phyloP scores from a whole-genome alignment of 2,329 filamentous ascomycete species.

The Dendrostoma leiphaemia region DNA sequence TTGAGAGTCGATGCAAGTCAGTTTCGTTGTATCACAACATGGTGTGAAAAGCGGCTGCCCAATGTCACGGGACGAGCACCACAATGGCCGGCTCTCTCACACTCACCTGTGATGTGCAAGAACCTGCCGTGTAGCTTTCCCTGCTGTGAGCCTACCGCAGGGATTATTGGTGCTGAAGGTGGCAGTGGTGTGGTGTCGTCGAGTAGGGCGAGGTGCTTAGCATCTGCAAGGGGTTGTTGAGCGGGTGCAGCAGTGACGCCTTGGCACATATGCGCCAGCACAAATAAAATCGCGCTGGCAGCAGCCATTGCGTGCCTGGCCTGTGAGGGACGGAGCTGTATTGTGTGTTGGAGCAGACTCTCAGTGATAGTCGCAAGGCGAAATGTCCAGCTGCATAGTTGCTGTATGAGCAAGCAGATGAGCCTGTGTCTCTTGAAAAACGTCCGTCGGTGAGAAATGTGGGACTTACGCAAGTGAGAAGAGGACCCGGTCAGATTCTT shows the following conservation, averaged over 20 bases:
- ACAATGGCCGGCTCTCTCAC: slow-evolving; percentile 22
- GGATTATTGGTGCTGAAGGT: slow-evolving; percentile 11
- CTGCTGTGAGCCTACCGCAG: slow-evolving; percentile 28
- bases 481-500: not conserved
- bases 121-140: slow-evolving; percentile 68
- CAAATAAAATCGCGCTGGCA: slow-evolving; percentile 18
- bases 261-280: slow-evolving; percentile 27
- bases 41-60: slow-evolving; percentile 19
- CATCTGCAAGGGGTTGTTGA: slow-evolving; percentile 15
- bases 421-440: too few species aligned
- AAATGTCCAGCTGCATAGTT: too few species aligned
- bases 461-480: too few species aligned
- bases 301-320: slow-evolving; percentile 1
- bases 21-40: not conserved
- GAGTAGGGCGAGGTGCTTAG: not conserved
- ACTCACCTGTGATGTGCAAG: slow-evolving; percentile 81
- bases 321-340: not conserved
- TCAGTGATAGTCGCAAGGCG: too few species aligned
- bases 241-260: slow-evolving; percentile 28
- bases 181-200: slow-evolving; percentile 6
- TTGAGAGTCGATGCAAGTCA: slow-evolving; percentile 34
- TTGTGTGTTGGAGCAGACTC: not conserved
- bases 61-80: not conserved
- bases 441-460: not conserved
- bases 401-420: too few species aligned